Base-by-base conservation (phyloP, 257 asterid species). In the Lantana camara region DNA sequence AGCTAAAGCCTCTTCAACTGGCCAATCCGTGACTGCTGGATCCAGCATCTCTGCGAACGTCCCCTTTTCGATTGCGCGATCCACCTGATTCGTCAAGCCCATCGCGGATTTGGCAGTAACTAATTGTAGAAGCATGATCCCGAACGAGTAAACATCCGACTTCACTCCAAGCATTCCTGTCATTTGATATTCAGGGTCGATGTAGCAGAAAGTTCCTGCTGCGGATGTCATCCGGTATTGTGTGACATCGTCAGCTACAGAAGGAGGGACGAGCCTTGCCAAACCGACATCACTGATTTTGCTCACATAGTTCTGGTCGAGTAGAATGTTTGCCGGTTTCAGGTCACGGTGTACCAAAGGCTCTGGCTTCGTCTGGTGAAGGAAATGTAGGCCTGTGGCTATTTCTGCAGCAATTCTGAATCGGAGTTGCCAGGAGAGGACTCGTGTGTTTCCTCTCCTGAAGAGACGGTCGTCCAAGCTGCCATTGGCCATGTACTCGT, bases 151-250 rank as follows among this genome's bases (percentile, higher is more conserved):
- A 9, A 91, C 78, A 13, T 91, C 98, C 0, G 98, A 91, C 69
- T 91, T 91, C 47, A 88, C 90, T 23, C 98, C 98, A 0, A 91
- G 89, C 98, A 91, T 88, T 13, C 98, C 98, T 0, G 96, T 84
- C 54, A 88, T 95, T 42, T 91, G 98, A 70, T 91, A 91, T 51
- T 88, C 98, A 0, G 98, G 98, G 69, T 91, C 98, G 4, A 91
- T 91, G 74, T 91, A 91, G 72, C 98, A 88, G 73, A 91, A 83
- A 0, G 98, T 88, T 32, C 95, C 98, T 1, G 98, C 98, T 1
- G 98, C 75, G 13, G 96, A 82, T 15, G 98, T 91, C 89, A 91
- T 86, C n/a, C 87, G 69, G 71, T 72, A 85, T 10, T 86, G 95
- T 2, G 95, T 84, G 19, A 80, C 82, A 2, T 80, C 89, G 1